A percentile compares a stretch with the other conserved stretches of the same genome.
phyloP scores from a whole-genome alignment of 2,329 filamentous ascomycete genomes.

The Claviceps fusiformis region DNA sequence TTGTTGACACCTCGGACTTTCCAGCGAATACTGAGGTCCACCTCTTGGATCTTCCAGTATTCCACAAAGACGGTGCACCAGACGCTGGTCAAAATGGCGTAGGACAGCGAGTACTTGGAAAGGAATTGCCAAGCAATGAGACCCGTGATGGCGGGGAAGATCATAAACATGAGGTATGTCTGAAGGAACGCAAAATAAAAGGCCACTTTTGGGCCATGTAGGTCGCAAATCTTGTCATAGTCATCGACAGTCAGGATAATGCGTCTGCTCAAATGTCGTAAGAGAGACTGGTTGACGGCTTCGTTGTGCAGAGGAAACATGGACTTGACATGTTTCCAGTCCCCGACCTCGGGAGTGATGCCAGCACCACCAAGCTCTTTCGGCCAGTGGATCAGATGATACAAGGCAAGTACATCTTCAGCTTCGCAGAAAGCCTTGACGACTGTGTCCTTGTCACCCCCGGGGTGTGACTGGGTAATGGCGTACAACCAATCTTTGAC shows the following conservation, averaged over 20 bases:
- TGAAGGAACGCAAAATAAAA: constrained; percentile 80
- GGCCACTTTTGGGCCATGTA: constrained; percentile 50
- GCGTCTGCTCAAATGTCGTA: constrained; percentile 41
- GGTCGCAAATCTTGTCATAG: constrained; percentile 45
- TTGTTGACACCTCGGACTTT: constrained; percentile 53
- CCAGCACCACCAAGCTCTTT: constrained; percentile 47
- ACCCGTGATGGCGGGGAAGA: constrained; percentile 56
- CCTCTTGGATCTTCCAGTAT: constrained; percentile 66
- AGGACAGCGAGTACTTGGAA: constrained; percentile 56
- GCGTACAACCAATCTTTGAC: constrained; percentile 66
- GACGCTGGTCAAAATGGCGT: constrained; percentile 51
- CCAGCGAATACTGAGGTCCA: constrained; percentile 61
- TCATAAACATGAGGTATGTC: constrained; percentile 57
- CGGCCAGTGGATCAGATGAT: constrained; percentile 50
- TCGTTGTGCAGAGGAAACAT: constrained; percentile 52
- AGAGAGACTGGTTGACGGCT: constrained; percentile 38
- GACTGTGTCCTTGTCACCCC: constrained; percentile 37
- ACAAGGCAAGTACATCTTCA: constrained; percentile 57
- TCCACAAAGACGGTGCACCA: constrained; percentile 66
- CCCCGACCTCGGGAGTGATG: constrained; percentile 41
- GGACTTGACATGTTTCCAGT: constrained; percentile 46
- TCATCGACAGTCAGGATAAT: constrained; percentile 35
- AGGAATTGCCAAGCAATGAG: constrained; percentile 55
- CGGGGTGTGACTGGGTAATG: constrained; percentile 50
- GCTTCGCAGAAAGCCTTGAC: constrained; percentile 40